phyloP scores from a whole-genome alignment of 768 basidiomycete genomes.

The Russula sp. region DNA sequence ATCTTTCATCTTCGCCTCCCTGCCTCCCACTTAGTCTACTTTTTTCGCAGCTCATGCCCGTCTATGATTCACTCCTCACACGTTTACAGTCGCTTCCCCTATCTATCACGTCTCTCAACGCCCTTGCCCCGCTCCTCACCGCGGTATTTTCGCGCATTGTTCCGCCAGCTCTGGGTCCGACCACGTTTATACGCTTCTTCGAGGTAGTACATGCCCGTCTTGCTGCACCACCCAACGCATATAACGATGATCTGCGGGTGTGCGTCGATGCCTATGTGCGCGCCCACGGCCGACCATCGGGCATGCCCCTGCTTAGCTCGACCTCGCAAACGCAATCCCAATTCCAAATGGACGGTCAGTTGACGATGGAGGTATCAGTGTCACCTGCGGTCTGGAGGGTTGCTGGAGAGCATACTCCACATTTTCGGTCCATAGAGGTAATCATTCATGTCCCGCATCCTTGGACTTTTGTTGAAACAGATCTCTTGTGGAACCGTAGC shows the following conservation, averaged over 20 bases:
- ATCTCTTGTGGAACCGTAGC: constrained; percentile 4
- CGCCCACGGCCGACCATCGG: constrained; percentile 7
- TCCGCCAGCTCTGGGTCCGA: constrained; percentile 18
- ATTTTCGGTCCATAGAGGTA: constrained; percentile 19
- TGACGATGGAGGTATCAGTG: not conserved
- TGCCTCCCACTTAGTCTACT: not conserved
- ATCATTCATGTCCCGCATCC: not conserved
- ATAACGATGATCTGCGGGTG: constrained; percentile 19
- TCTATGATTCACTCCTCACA: constrained; percentile 15
- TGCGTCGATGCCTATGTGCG: constrained; percentile 23
- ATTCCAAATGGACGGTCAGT: not conserved
- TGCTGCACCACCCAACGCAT: not conserved
- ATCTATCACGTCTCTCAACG: constrained; percentile 11
- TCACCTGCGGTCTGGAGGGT: not conserved
- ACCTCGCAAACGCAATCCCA: constrained; percentile 18
- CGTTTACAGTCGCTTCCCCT: constrained; percentile 13
- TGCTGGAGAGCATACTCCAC: not conserved
- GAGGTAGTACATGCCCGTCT: constrained; percentile 7
- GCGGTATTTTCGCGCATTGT: constrained; percentile 22
- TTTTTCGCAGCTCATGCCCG: constrained; percentile 14
- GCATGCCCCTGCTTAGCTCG: constrained; percentile 9
- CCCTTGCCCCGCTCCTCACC: constrained; percentile 16
- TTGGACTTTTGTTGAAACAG: not conserved
- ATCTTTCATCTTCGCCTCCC: not conserved
- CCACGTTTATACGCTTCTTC: constrained; percentile 18